Evolutionary conservation across 2,329 filamentous ascomycete species (phyloP), one percentile per base, ranked within the genome.

Genomic region (Cryphonectria nitschkei): DNA sequence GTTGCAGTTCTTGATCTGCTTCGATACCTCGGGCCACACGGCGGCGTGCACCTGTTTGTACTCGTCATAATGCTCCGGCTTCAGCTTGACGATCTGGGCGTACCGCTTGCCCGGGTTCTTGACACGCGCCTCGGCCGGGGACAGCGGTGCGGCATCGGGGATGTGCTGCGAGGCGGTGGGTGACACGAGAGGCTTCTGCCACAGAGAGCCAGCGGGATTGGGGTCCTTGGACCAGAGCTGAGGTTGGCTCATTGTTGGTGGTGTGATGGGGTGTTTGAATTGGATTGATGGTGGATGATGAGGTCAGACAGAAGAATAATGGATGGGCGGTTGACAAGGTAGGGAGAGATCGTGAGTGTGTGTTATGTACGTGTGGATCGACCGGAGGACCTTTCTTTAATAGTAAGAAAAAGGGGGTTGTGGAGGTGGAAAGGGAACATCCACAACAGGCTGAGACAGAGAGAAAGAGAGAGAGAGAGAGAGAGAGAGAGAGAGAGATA

Each of bases 11-110:
- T 90, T 89, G 77, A 95, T 94, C 81, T 94, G 91, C 78, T 89
- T 85, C 46, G 93, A 81, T 0, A 96, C 92, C 75, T 92, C 91
- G 7, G 92, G 92, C 93, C 92, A 95, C 0, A 94, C 91, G 5
- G 85, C 86, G 8, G 88, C 89, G 77, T 95, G 93, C 73, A 88
- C 90, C 76, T 90, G 86, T 79, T 93, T 94, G 82, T 95, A 95
- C 74, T 89, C 87, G 32, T 87, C 86, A 19, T 92, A 82, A 73
- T 83, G 87, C 73, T 91, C 88, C 16, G 89, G 88, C 80, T 90
- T 92, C 69, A 95, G 86, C 77, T 89, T 90, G 68, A 95, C 85
- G 74, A 93, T 91, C 80, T 94, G 92, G 54, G 87, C 92, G 75
- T 67, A 73, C 1, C 71, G 69, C 63, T 65, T 65, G 19, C 71